Base-by-base conservation (phyloP, 768 basidiomycete species). In the Chalciporus pseudorubinellus region DNA sequence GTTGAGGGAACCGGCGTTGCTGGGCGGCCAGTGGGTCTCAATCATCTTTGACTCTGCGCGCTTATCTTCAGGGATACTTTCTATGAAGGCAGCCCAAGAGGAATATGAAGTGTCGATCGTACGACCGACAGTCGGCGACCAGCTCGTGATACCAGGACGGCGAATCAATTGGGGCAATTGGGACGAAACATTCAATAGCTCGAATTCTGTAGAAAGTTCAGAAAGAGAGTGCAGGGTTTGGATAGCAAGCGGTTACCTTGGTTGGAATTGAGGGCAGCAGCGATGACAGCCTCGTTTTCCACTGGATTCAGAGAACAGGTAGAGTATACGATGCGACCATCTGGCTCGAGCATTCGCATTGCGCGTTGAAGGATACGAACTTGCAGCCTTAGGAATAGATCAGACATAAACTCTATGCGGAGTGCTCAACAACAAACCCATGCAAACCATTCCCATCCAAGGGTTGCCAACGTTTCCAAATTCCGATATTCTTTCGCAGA, bases 281-380 rank as follows among this genome's bases (percentile, higher is more conserved):
- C 87, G 29, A 98, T 75, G 54, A 98, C 95, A 8, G 97, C 92
- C 68, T 99, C 97, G 65, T 99, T 98, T 71, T 99, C 97, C 12
- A 93, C 79, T 1, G 97, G 97, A 67, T 98, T 98, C 58, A 98
- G 75, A 0, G 95, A 98, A 63, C 97, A 98, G 0, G 97, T 99
- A 6, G 97, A 98, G 67, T 98, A 99, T 16, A 98, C 95, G 55
- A 98, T 87, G 31, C 89, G 84, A 8, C 95, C 95, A n/a, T 85
- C 81, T 11, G 66, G 62, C 55, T 80, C 77, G 36, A 99, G 79
- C 71, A 98, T 79, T 50, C 85, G 83, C 90, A 99, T 97, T 1
- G 87, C 95, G 18, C 97, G 87, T 53, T 87, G 79, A 18, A 98
- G 79, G 59, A 99, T 98, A 18, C 97, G 87, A 36, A 93, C 75